Conservation (phyloP, 352 stramenopile genomes). For the Thraustotheca clavata region DNA sequence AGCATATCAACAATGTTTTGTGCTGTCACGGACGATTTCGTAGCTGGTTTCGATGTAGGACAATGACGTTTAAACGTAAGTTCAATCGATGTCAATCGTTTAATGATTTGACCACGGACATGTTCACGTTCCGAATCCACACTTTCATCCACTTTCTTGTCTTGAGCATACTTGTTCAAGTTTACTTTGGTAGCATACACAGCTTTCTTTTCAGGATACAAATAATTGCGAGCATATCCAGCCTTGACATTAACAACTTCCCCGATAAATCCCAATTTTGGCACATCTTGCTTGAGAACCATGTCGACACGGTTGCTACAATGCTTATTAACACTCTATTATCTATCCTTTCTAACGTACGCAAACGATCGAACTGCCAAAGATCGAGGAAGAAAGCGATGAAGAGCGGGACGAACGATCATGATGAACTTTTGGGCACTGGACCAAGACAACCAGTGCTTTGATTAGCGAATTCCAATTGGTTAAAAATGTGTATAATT, state of each 20-base stretch:
- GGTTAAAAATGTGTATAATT: background rate
- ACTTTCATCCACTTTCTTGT: conserved; percentile 43
- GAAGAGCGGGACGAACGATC: background rate
- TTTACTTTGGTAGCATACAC: conserved; percentile 91
- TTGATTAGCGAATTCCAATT: background rate
- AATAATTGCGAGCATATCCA: conserved; percentile 90
- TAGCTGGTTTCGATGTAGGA: conserved; percentile 16
- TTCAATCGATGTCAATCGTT: conserved; percentile 46
- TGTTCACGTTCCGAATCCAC: conserved; percentile 55
- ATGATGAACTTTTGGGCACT: conserved; percentile 10
- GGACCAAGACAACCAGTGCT: background rate
- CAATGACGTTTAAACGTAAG: conserved; percentile 73
- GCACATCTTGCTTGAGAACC: conserved; percentile 80
- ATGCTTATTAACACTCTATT: background rate
- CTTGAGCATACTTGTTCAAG: conserved; percentile 73
- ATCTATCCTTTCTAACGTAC: background rate
- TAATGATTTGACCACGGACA: conserved; percentile 41
- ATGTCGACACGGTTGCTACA: conserved; percentile 73
- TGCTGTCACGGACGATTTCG: conserved; percentile 29
- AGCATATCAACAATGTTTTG: conserved; percentile 82
- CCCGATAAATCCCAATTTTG: conserved; percentile 78
- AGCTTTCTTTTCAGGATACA: conserved; percentile 90
- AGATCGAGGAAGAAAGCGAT: background rate
- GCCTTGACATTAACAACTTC: conserved; percentile 90
- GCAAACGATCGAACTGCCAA: background rate